Base-by-base conservation (phyloP, 345 rosid species). In the Acer negundo region DNA sequence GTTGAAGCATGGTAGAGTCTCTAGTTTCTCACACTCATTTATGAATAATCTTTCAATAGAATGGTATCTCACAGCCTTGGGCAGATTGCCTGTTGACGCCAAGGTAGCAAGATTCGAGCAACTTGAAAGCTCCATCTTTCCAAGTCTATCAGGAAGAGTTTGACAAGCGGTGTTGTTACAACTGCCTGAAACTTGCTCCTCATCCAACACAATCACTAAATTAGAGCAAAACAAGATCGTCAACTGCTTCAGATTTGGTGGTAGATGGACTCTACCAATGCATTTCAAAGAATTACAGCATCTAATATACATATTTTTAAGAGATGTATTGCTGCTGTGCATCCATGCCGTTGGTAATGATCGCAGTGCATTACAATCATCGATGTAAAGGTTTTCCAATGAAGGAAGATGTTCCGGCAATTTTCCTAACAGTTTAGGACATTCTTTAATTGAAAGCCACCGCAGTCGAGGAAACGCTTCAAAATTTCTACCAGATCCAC, bases 1-100 rank as follows among this genome's bases (percentile, higher is more conserved):
- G 46, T 10, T 46, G 49, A 79, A n/a, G 38, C 26, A 15, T 0
- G 78, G 82, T 9, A 79, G 62, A 10, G 62, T n/a, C 70, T 74
- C 20, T 1, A 79, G 69, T 8, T 22, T 74, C 56, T 46, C 56
- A 9, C 62, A 58, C 7, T 17, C 10, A 7, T 1, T 11, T 3
- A 58, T n/a, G 19, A 0, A 20, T 11, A 58, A 23, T 7, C n/a
- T 17, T 63, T 74, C 46, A n/a, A 53, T 9, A 9, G 2, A 0
- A 28, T 35, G 49, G 31, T 5, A n/a, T 1, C 11, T 13, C 0
- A 38, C 51, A 31, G 31, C 64, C 64, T 35, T 20, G 38, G 49
- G 75, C 1, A 70, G 38, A 26, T 70, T 24, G 35, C 80, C 75
- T 6, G 10, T 58, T 4, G 51, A n/a, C 20, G 74, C 28, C 31